Conservation (phyloP, 2,329 filamentous ascomycete species). For the Lecanosticta acicola region DNA sequence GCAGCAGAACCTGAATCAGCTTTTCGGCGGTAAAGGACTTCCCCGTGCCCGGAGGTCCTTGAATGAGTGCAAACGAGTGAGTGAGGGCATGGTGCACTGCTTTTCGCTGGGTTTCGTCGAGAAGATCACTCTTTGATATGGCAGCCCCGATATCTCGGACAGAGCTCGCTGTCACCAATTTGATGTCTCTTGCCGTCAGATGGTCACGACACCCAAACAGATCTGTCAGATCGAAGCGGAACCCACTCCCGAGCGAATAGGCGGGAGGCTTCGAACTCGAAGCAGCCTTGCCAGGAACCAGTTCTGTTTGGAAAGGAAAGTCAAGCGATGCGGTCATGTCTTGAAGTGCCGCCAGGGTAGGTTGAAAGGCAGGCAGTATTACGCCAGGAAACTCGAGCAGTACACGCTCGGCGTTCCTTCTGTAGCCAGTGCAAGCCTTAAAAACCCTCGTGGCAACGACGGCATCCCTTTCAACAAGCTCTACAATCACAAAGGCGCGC, state of each 20-base stretch:
- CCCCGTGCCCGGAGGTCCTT: constrained; percentile 70
- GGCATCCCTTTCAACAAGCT: constrained; percentile 4
- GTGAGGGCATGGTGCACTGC: constrained; percentile 53
- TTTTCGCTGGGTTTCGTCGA: constrained; percentile 48
- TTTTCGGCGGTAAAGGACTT: constrained; percentile 69
- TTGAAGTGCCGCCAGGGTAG: constrained; percentile 54
- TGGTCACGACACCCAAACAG: too few species aligned
- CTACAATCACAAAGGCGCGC: constrained; percentile 12
- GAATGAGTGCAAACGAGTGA: constrained; percentile 56
- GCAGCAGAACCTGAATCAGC: constrained; percentile 52
- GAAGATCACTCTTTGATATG: constrained; percentile 31
- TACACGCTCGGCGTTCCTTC: constrained; percentile 1
- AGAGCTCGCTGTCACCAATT: too few species aligned
- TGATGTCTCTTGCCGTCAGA: constrained; percentile 11
- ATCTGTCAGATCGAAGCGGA: constrained; percentile 41
- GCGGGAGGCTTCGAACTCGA: constrained; percentile 38
- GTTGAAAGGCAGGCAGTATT: constrained; percentile 53
- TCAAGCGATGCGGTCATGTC: constrained; percentile 37
- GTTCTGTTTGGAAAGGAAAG: constrained; percentile 28
- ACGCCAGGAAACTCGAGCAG: constrained; percentile 60
- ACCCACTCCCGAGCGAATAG: constrained; percentile 47
- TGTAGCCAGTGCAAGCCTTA: neutral
- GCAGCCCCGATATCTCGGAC: constrained; percentile 9
- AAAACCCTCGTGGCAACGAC: constrained; percentile 1
- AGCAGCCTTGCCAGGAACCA: constrained; percentile 31